Evolutionary conservation across 495 filamentous ascomycete genomes (phyloP), one percentile per base, ranked within the genome.

Genomic region (Talaromyces adpressus): DNA sequence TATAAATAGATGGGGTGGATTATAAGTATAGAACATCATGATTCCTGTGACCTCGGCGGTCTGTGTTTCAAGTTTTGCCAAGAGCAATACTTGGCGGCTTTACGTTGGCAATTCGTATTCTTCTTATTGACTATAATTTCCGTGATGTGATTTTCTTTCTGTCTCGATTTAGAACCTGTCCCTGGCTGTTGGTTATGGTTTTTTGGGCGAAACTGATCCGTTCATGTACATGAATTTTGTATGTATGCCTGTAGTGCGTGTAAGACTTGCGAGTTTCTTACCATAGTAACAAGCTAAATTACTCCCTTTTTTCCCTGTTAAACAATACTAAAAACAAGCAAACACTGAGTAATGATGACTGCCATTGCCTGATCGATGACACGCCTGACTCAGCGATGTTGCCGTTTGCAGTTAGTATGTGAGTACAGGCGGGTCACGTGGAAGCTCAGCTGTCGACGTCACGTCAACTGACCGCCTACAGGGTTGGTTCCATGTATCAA

Each of bases 1-100:
- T 81, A 49, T 49, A 49, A 49, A 20, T 20, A 49, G 18, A 6
- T 49, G 45, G n/a, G 45, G 45, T 49, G n/a, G 45, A 18, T 6
- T 49, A 20, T 49, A 49, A 49, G 18, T 49, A 18, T 20, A 49
- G 45, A 49, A 49, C 45, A 47, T 4, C n/a, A n/a, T 47, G n/a
- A 20, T 18, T 47, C 41, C 36, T 41, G n/a, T 49, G 45, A 49
- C 45, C 45, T 49, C 45, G 45, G 45, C n/a, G 45, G n/a, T 49
- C 16, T 49, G 7, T 20, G 45, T 49, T 49, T 49, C 45, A 49
- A 20, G 45, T 49, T 49, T 18, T 49, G 45, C 45, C 45, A 49
- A 49, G 45, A 49, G 45, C 45, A 22, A 49, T 20, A 12, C 18
- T 49, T 18, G 45, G n/a, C 20, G 6, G 22, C 52, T 56, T 27